Base-by-base conservation (phyloP, 441 rosid genomes). In the Populus hybrid region DNA sequence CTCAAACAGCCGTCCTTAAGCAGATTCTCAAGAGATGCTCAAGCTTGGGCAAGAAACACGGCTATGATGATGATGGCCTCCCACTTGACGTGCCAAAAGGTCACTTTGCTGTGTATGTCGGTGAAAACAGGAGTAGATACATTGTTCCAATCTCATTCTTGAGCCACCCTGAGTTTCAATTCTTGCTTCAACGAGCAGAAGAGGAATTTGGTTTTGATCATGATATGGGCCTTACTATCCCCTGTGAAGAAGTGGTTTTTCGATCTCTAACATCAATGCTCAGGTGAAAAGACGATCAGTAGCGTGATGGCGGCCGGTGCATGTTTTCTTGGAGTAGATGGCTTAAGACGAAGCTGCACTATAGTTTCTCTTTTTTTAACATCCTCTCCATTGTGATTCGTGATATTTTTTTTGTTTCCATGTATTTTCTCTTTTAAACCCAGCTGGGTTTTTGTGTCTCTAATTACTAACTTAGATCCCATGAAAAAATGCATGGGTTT, bases 181-280 rank as follows among this genome's bases (percentile, higher is more conserved):
- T 83, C 88, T 79, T 94, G 64, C 96, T 93, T 79, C 86, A 82
- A 77, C 91, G 81, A 76, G 98, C 99, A 0, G 99, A 96, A 78
- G 99, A 95, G 75, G 99, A 95, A 87, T 95, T 94, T 66, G 99
- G 99, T 0, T 95, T 95, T 34, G 97, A 91, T 77, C 97, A 96
- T 73, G 94, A 93, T 42, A 94, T 93, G 97, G 99, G 99, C 12
- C 87, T 96, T 76, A 96, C 97, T 4, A 91, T 96, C 79, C 99
- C 99, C 67, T 96, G 99, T 74, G 98, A 96, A 85, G 99, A 96
- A 86, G 88, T 88, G n/a, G 93, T 84, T 70, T 96, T 96, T 76
- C 95, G 91, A 72, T 83, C 94, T 71, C 85, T 96, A 74, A 94
- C 97, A 11, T 91, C 98, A 50, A 88, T 84, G 90, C 89, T 92